Evolutionary conservation across 805 yeast species (phyloP), one percentile per base, ranked within the genome.

Genomic region (Ogataea saltuana): DNA sequence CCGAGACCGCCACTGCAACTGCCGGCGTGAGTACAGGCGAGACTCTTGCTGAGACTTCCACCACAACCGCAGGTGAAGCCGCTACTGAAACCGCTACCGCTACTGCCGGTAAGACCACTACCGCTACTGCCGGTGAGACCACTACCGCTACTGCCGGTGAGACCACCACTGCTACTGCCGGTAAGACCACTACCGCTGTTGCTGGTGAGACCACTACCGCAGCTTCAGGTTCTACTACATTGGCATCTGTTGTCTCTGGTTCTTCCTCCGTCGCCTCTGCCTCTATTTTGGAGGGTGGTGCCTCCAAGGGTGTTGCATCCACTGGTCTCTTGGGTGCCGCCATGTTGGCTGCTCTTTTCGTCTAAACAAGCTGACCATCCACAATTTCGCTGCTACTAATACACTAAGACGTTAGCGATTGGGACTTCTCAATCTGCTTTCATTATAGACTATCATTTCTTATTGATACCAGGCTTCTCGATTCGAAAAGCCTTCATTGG

Each of bases 301-400:
- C 54, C 29, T 45, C 51, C 41, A 52, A 58, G 50, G 46, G 45
- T 22, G 47, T 47, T 41, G 51, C 49, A 48, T 47, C 57, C 19
- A 54, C 56, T 39, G 57, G 60, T 41, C 34, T 51, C 27, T 44
- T 56, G 39, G 61, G 55, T 45, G 54, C 56, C 47, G 55, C 48
- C 36, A 27, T 53, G 27, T 10, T 29, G 35, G 55, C 55, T 40
- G 60, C 55, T 38, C 49, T 57, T 42, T 46, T 55, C 53, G 44
- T 42, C 47, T 55, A 49, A 43, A 25, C 33, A 38, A 13, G 17
- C 26, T 36, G 34, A 27, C 12, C 28, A 33, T 9, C 22, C 35
- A 32, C 32, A 28, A 25, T 18, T 31, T 38, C 40, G 45, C 42
- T 38, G 33, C 33, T 34, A 18, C 38, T 25, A 36, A 15, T 23